phyloP scores from a whole-genome alignment of 202 grass and related monocot species.

The Elaeis oleifera region DNA sequence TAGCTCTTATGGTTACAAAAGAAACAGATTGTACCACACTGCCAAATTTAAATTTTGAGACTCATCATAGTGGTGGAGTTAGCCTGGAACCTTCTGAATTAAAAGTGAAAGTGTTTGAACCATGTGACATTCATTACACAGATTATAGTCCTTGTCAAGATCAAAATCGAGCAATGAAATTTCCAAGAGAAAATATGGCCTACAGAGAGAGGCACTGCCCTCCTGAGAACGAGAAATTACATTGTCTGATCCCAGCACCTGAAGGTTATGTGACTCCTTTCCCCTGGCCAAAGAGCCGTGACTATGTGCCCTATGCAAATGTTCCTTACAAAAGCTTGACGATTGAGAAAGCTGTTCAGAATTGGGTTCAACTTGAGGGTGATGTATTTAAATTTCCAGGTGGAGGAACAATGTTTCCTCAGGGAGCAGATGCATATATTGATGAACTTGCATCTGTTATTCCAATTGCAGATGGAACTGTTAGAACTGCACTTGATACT shows the following conservation, averaged over 20 bases:
- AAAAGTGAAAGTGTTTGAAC: conserved; percentile 44
- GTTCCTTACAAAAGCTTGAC: conserved; percentile 70
- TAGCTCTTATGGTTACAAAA: conserved; percentile 55
- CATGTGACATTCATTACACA: conserved; percentile 50
- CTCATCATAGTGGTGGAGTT: conserved; percentile 50
- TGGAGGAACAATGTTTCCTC: conserved; percentile 71
- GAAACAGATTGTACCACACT: conserved; percentile 68
- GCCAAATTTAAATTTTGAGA: conserved; percentile 85
- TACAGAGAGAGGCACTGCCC: conserved; percentile 87
- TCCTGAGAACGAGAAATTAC: conserved; percentile 55
- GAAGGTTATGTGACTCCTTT: conserved; percentile 81
- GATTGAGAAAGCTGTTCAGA: conserved; percentile 69
- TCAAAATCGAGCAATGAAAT: conserved; percentile 54
- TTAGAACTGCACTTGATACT: conserved; percentile 88
- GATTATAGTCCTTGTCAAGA: conserved; percentile 93
- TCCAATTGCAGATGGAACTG: conserved; percentile 64
- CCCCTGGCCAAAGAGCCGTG: conserved; percentile 82
- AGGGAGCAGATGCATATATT: conserved; percentile 71
- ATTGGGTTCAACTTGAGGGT: conserved; percentile 76
- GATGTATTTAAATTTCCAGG: conserved; percentile 84
- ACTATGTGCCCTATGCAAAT: conserved; percentile 84
- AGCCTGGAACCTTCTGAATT: conserved; percentile 18
- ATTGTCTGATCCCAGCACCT: conserved; percentile 76
- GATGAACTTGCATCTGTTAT: conserved; percentile 72
- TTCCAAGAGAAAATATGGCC: conserved; percentile 75